Evolutionary conservation across 73 alveolate genomes (phyloP), one percentile per base, ranked within the genome.

Genomic region (Paramecium sexaurelia): DNA sequence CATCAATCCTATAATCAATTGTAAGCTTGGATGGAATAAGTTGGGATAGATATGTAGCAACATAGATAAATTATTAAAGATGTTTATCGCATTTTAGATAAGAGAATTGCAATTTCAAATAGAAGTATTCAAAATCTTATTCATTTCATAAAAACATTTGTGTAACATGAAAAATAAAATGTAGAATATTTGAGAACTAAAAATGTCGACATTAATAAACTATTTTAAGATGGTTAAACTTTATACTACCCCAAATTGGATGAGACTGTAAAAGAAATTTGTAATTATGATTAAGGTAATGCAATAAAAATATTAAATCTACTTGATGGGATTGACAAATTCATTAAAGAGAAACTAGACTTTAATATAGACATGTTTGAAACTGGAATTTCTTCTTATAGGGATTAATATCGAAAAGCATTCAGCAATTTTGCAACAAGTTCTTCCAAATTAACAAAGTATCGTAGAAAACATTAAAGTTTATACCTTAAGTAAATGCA

Each of bases 281-380:
- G 55, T 78, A 78, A 78, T 29, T 78, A 78, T 78, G 90, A 78
- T 78, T 11, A 78, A 45, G 90, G 90, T 1, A 78, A 37, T 78
- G 90, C 90, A 6, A 24, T 13, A 7, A 78, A 45, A 43, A 78
- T 78, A 4, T 24, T 45, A 3, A 26, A 43, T 41, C 40, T 45
- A 13, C 29, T 78, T 5, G 90, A 78, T 78, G 90, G 90, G 24
- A 78, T 78, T 29, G 90, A 78, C 5, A 45, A 41, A 45, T 78
- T 78, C 24, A 41, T 78, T 2, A 78, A 78, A 33, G 71, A 37
- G 36, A 78, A 78, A 17, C 32, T 78, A 5, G 90, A 78, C 8
- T 45, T 78, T 7, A 78, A 78, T 45, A 39, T 41, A 11, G 73
- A 78, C 19, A 41, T 41, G 73, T 45, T 41, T 78, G 73, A 39